Base-by-base conservation (phyloP, 768 basidiomycete genomes). In the Tubosaeta sp. region DNA sequence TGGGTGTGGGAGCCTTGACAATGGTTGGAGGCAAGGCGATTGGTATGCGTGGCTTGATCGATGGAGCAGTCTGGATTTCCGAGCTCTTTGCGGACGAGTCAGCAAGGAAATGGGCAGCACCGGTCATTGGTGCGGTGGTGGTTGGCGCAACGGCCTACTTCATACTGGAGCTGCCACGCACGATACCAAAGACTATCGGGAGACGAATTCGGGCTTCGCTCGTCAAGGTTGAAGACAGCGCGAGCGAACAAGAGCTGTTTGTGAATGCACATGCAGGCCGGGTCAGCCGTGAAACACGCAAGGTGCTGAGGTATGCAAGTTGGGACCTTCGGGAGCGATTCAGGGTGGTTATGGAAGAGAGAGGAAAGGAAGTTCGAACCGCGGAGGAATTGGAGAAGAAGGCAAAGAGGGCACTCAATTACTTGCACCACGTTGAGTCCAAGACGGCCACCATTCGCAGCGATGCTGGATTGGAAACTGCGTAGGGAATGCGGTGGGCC, bases 291-390 rank as follows among this genome's bases (percentile, higher is more conserved):
- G 95, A 98, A 78, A 90, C 92, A 22, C 80, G 95, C 61, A 97
- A 97, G 74, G 95, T 99, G 43, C 73, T 99, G 53, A 77, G 95
- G 44, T 69, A 93, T 29, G 95, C 90, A 17, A 84, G 88, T 19
- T 97, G 91, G 91, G 95, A 97, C 68, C 65, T 95, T 54, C 80
- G 80, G 59, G 88, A 91, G 70, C 79, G 86, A 39, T 95, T 93
- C 76, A 77, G 82, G 51, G 74, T 72, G 4, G 87, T 90, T 16
- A 80, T 93, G 76, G 93, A 98, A 60, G 85, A 88, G 65, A 74
- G 83, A 41, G 79, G 76, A 34, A 80, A 79, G 63, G 91, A 95
- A 64, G 92, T 95, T 14, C 78, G 77, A 61, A 76, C 74, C 45
- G 84, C 84, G 42, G 91, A 94, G 72, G 86, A 87, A 63, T 75